phyloP scores from a whole-genome alignment of 2,329 filamentous ascomycete genomes.

The Bipolaris oryzae region DNA sequence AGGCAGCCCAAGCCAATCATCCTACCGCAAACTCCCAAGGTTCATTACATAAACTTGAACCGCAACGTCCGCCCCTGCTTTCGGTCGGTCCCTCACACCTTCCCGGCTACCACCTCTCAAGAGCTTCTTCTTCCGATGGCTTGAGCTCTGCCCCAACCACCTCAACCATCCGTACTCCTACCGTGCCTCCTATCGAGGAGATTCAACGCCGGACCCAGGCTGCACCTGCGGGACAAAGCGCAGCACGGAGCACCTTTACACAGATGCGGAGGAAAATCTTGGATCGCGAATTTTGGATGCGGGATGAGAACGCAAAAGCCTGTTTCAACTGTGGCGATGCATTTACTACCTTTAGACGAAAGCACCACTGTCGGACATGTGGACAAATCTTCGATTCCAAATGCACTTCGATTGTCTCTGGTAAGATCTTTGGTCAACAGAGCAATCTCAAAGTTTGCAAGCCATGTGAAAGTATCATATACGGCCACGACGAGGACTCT shows the following conservation, averaged over 20 bases:
- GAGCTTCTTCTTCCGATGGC: slow-evolving; percentile 55
- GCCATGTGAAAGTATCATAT: slow-evolving; percentile 88
- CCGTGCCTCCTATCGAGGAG: slow-evolving; percentile 41
- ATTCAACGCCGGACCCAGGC: slow-evolving; percentile 29
- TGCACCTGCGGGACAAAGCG: slow-evolving; percentile 40
- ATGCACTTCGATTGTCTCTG: slow-evolving; percentile 90
- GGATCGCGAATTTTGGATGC: slow-evolving; percentile 99
- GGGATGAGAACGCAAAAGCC: slow-evolving; percentile 96
- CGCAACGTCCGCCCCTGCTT: slow-evolving; percentile 50
- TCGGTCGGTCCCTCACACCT: slow-evolving; percentile 55
- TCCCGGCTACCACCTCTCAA: slow-evolving; percentile 55
- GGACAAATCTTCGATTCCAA: slow-evolving; percentile 99
- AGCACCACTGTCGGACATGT: slow-evolving; percentile 93
- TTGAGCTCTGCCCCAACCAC: slow-evolving; percentile 47
- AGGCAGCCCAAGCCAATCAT: slow-evolving; percentile 29
- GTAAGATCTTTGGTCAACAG: slow-evolving; percentile 83
- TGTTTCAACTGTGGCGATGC: slow-evolving; percentile 90
- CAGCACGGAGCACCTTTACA: slow-evolving; percentile 48
- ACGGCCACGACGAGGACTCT: slow-evolving; percentile 85
- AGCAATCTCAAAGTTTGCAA: slow-evolving; percentile 89
- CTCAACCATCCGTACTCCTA: slow-evolving; percentile 41
- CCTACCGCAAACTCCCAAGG: slow-evolving; percentile 29
- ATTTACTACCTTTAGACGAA: slow-evolving; percentile 92
- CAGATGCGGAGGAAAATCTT: slow-evolving; percentile 85
- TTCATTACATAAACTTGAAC: slow-evolving; percentile 33